These are phyloP conservation scores for Tieghemostelium lacteum DNA, from an alignment of 78 protist species.

Conservation along the genomic window DNA sequence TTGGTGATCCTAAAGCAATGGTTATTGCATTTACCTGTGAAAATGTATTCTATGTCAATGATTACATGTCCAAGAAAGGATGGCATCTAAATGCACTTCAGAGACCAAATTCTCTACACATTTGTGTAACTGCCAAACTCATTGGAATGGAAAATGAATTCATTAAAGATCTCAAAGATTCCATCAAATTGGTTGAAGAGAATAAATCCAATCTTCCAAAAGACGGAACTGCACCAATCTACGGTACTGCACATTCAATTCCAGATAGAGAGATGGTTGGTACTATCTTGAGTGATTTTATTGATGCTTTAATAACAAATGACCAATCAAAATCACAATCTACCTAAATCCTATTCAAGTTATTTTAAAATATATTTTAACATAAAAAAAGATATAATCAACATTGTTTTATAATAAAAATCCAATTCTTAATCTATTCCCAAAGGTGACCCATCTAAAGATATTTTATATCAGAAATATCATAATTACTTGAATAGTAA, in stretches of 20 bases:
- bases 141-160: conserved; percentile 63
- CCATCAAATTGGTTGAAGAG: background rate
- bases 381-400: no score
- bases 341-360: no score
- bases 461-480: no score
- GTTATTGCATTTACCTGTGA: conserved; percentile 70
- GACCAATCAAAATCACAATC: background rate
- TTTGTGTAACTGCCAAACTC: conserved; percentile 79
- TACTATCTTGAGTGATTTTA: conserved; percentile 51
- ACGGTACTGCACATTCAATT: conserved; percentile 70
- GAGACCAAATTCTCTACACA: conserved; percentile 66
- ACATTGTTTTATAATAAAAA: no score
- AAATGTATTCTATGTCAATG: conserved; percentile 68
- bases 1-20: conserved; percentile 76
- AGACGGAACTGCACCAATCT: conserved; percentile 76
- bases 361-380: no score
- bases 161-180: conserved; percentile 33
- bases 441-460: no score
- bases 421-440: no score
- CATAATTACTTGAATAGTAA: no score
- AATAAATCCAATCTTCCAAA: conserved; percentile 23
- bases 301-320: conserved; percentile 49
- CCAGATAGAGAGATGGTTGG: conserved; percentile 79
- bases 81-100: conserved; percentile 83
- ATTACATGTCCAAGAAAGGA: conserved; percentile 64